Conservation (phyloP, 2,329 filamentous ascomycete genomes). For the Aquanectria penicillioides region DNA sequence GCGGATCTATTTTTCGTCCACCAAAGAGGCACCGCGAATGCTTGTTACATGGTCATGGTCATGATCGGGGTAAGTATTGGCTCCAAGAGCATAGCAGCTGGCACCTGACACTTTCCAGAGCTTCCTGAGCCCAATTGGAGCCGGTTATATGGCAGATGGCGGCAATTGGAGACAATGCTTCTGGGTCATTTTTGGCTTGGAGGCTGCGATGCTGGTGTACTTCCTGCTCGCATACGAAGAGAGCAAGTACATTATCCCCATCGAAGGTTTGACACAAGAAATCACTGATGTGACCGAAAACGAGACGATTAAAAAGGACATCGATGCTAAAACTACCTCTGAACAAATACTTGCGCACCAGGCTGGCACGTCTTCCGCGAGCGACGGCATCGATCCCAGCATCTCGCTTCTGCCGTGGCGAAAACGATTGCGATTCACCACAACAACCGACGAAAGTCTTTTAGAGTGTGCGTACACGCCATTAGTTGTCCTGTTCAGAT, state of each 20-base stretch:
- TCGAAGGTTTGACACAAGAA: too few relatives aligned
- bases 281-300: too few relatives aligned
- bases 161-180: conserved; percentile 41
- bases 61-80: conserved; percentile 36
- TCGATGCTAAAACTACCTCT: too few relatives aligned
- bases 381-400: too few relatives aligned
- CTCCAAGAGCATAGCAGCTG: not conserved
- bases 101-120: not conserved
- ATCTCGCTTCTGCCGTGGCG: too few relatives aligned
- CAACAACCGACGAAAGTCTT: conserved; percentile 26
- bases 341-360: too few relatives aligned
- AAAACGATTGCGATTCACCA: conserved; percentile 21
- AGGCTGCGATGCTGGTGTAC: too few relatives aligned
- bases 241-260: too few relatives aligned
- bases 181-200: conserved; percentile 27
- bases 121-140: conserved; percentile 41
- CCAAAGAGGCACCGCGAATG: conserved; percentile 41
- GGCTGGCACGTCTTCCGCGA: too few relatives aligned
- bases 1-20: conserved; percentile 44
- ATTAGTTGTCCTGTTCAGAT: conserved; percentile 24
- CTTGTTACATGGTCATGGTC: conserved; percentile 39
- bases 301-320: too few relatives aligned
- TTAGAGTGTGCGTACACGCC: conserved; percentile 12
- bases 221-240: too few relatives aligned
- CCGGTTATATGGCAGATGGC: conserved; percentile 36